Percentiles rank a stretch among this genome's conserved stretches.
Evolutionary conservation across 2,329 filamentous ascomycete species (phyloP).

Genomic region (Paecilomyces dactylethromorphus): DNA sequence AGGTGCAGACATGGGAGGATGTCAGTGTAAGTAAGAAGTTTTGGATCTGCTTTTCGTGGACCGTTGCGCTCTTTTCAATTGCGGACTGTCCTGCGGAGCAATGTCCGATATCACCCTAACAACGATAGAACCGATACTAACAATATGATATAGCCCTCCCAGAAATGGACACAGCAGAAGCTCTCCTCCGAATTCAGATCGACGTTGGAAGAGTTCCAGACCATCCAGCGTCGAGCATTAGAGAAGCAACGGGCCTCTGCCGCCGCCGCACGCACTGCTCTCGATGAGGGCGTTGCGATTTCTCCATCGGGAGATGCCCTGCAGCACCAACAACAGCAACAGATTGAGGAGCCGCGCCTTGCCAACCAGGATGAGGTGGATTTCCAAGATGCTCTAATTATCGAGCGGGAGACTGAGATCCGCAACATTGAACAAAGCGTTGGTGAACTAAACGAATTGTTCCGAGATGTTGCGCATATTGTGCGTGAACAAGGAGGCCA

Average conservation of each 20-base stretch:
- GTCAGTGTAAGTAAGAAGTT: conserved; percentile 55
- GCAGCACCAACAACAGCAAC: conserved; percentile 61
- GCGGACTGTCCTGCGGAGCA: not conserved
- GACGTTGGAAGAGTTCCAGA: conserved; percentile 84
- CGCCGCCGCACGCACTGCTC: conserved; percentile 71
- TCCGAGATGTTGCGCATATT: conserved; percentile 96
- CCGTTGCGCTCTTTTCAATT: not conserved
- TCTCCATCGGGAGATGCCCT: conserved; percentile 35
- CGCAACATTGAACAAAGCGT: conserved; percentile 96
- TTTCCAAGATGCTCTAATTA: conserved; percentile 91
- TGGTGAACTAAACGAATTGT: conserved; percentile 90
- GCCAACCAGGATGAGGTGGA: conserved; percentile 93
- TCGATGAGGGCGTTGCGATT: conserved; percentile 49
- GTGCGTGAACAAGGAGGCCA: conserved; percentile 88
- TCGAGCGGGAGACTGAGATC: conserved; percentile 94
- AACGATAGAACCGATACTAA: conserved; percentile 3
- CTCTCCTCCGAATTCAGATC: conserved; percentile 88
- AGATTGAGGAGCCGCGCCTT: conserved; percentile 70
- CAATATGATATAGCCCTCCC: conserved; percentile 60
- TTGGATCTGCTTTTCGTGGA: not conserved
- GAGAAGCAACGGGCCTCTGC: conserved; percentile 89
- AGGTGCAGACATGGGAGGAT: conserved; percentile 79
- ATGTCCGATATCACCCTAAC: not conserved
- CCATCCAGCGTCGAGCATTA: conserved; percentile 78
- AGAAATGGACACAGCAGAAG: conserved; percentile 95